Evolutionary conservation across 176 grass and related monocot species (phyloP), one percentile per base, ranked within the genome.

Genomic region (Microstegium vimineum): DNA sequence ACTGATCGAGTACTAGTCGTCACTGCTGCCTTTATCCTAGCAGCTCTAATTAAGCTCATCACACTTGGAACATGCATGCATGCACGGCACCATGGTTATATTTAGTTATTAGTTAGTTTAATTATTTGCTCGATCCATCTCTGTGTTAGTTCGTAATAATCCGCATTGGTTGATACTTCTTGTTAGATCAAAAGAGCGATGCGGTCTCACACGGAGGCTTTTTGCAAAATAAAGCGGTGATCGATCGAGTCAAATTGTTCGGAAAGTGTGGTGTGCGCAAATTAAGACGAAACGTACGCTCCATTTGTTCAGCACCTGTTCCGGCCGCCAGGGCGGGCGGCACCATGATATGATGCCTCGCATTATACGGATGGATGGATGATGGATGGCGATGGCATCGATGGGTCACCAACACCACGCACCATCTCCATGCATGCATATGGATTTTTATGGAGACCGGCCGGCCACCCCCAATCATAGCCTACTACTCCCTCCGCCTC

Each of bases 391-490:
- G 9, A 73, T 15, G 10, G 60, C 31, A 65, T 42, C 59, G 18
- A 47, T n/a, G n/a, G n/a, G n/a, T 17, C 45, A 47, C 46, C 46
- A 51, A 51, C 18, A 51, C 3, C 46, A 51, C 3, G 41, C 26
- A 6, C 4, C 15, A 34, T 49, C 57, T n/a, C n/a, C n/a, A n/a
- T n/a, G n/a, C n/a, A n/a, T n/a, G n/a, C n/a, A n/a, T 40, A 26
- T 74, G 70, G 59, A 30, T 74, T 22, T 36, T 16, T 22, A 42
- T 70, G 12, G 54, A 20, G 27, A 11, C 45, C 20, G n/a, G n/a
- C 71, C 43, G 31, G n/a, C n/a, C n/a, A n/a, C n/a, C n/a, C 23
- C 27, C 73, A 77, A 82, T 87, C 38, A 87, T 75, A 37, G 30
- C 85, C 32, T 69, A 41, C 11, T 11, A 40, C n/a, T n/a, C n/a